phyloP scores from a whole-genome alignment of 768 basidiomycete species.

The Trametes coccinea region DNA sequence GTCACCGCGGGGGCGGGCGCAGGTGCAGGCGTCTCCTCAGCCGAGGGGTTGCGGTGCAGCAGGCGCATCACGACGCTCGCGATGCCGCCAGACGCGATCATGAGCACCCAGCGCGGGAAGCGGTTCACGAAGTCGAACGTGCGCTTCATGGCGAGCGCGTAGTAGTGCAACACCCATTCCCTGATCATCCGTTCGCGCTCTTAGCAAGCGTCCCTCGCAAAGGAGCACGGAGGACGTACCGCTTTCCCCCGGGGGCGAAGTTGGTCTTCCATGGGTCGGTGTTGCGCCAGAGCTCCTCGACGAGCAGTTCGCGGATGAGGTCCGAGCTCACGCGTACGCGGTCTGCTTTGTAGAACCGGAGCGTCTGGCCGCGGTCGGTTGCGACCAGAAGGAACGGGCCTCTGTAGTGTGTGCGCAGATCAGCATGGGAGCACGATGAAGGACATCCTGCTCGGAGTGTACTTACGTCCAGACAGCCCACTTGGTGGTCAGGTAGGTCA shows the following conservation, averaged over 20 bases:
- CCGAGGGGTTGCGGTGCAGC: constrained; percentile 45
- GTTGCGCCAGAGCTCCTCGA: constrained; percentile 59
- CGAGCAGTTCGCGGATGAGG: constrained; percentile 64
- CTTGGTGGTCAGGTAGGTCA: constrained; percentile 79
- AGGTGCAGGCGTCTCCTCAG: neutral
- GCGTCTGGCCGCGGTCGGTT: constrained; percentile 67
- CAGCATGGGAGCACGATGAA: neutral
- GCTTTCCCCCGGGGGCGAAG: constrained; percentile 76
- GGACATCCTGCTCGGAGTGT: neutral
- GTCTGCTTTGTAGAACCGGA: constrained; percentile 78
- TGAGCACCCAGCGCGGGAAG: constrained; percentile 73
- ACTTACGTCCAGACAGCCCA: constrained; percentile 86
- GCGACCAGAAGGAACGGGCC: constrained; percentile 75
- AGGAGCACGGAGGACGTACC: constrained; percentile 42
- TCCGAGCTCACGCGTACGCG: constrained; percentile 62
- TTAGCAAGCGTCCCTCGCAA: neutral
- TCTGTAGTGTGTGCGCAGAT: constrained; percentile 39
- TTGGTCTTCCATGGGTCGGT: constrained; percentile 67
- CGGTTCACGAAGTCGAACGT: constrained; percentile 52
- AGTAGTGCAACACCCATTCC: constrained; percentile 65
- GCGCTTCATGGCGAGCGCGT: constrained; percentile 50
- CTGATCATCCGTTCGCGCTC: constrained; percentile 37
- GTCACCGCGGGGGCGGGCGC: neutral
- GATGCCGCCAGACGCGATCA: constrained; percentile 61
- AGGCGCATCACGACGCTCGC: constrained; percentile 69